Evolutionary conservation across 2,329 filamentous ascomycete species (phyloP).

Genomic region (Colletotrichum sublineola): DNA sequence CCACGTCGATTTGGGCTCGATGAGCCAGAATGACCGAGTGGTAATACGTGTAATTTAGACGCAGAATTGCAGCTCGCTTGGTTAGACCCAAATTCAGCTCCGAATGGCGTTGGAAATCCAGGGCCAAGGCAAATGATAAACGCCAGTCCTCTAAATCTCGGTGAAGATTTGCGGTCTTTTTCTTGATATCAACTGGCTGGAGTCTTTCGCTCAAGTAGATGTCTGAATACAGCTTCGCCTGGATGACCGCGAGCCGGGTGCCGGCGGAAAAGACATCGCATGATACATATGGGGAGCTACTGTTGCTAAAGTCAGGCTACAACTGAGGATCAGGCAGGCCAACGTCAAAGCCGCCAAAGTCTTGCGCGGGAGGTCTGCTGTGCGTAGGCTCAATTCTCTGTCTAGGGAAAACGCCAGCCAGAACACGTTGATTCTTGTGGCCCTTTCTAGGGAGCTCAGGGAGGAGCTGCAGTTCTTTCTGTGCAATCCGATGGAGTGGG

Average conservation of each 20-base stretch:
- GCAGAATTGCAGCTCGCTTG: background rate
- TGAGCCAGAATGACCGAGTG: conserved; percentile 8
- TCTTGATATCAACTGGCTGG: background rate
- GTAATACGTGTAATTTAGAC: conserved; percentile 7
- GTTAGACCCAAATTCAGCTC: background rate
- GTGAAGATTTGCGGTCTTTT: background rate
- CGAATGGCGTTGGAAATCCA: background rate
- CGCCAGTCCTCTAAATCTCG: background rate
- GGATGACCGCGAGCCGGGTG: conserved; percentile 1
- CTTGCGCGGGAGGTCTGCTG: conserved; percentile 21
- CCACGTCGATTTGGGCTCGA: background rate
- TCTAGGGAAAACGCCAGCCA: conserved; percentile 9
- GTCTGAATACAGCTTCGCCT: conserved; percentile 3
- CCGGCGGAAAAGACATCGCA: background rate
- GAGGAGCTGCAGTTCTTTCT: conserved; percentile 13
- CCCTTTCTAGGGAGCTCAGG: background rate
- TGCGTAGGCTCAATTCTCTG: conserved; percentile 2
- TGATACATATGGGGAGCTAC: no score
- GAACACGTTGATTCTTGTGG: conserved; percentile 1
- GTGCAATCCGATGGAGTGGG: conserved; percentile 16
- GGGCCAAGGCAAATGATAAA: background rate
- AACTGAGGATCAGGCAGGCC: background rate
- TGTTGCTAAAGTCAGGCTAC: background rate
- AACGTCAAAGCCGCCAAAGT: conserved; percentile 10
- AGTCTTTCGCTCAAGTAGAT: background rate